Evolutionary conservation across 2,329 filamentous ascomycete species (phyloP), one percentile per base, ranked within the genome.

Genomic region (Achaetomium macrosporum): DNA sequence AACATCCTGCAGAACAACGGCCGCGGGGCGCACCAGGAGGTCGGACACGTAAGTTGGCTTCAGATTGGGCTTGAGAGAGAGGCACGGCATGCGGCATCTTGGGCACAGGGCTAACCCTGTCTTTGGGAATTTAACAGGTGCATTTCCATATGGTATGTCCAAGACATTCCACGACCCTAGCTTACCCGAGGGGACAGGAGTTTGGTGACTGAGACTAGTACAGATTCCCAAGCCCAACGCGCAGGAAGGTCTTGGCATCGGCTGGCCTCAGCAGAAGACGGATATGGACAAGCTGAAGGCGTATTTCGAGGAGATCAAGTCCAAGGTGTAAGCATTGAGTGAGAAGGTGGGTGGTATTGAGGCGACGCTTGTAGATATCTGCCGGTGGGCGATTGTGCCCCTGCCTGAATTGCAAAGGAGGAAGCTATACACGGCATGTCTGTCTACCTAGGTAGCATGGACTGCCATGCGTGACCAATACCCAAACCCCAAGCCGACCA

Each of bases 1-100:
- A 99, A 99, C 67, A 81, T 99, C 45, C 75, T 99, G 55, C 93
- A 99, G 75, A 99, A 99, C 74, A 99, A 99, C 66, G 93, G 93
- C 48, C 77, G 81, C 19, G 81, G 92, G 64, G 93, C 93, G 16
- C 93, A 99, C 71, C 93, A 97, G 74, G 77, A 87, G 59, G 92
- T 99, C 57, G 87, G 90, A 61, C 93, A 99, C 73, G 92, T 93
- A 35, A 44, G 53, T 53, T 25, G 19, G 5, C 15, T 19, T 12
- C 5, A 11, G 17, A 5, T 12, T 5, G 5, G 11, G 6, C 17
- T 42, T 17, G n/a, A 17, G 16, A 15, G n/a, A 16, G 37, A 16
- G 16, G 16, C 9, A 20, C n/a, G 10, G 16, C 16, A 2, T 41
- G n/a, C n/a, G 10, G 11, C 4, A 25, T 25, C 25, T 25, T 25